These are phyloP conservation scores for Ceratocystis cacaofunesta DNA, from an alignment of 2,329 filamentous ascomycete genomes.

Conservation along the genomic window DNA sequence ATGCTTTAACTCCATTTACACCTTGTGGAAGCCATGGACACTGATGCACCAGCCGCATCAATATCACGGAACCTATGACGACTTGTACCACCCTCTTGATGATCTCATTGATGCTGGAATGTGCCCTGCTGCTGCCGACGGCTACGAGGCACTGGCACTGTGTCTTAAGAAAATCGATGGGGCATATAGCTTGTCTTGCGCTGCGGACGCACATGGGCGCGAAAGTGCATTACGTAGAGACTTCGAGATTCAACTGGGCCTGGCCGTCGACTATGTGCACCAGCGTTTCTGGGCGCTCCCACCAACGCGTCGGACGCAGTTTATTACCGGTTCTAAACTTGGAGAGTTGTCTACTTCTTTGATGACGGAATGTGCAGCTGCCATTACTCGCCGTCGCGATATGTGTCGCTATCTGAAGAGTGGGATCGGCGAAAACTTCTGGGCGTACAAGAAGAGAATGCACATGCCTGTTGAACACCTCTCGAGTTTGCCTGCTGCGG, in stretches of 20 bases:
- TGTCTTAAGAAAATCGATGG: neutral
- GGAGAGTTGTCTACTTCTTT: neutral
- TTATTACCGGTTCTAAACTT: neutral
- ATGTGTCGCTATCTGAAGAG: neutral
- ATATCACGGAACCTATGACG: neutral
- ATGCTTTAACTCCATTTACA: neutral
- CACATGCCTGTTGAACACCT: neutral
- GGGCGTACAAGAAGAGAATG: constrained; percentile 3
- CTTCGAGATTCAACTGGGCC: neutral
- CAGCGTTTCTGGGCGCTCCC: neutral
- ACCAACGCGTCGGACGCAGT: neutral
- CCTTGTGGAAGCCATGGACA: constrained; percentile 1
- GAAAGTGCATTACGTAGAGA: neutral
- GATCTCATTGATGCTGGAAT: neutral
- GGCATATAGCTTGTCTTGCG: neutral
- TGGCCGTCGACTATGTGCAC: neutral
- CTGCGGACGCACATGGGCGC: neutral
- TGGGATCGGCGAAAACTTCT: neutral
- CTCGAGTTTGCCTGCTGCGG: neutral
- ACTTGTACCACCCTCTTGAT: constrained; percentile 9
- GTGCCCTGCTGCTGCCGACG: neutral
- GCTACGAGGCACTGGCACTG: neutral
- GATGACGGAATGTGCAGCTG: neutral
- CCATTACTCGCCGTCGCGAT: neutral
- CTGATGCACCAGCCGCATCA: neutral